Evolutionary conservation across 2,329 filamentous ascomycete genomes (phyloP).

Genomic region (Diaporthe vexans): DNA sequence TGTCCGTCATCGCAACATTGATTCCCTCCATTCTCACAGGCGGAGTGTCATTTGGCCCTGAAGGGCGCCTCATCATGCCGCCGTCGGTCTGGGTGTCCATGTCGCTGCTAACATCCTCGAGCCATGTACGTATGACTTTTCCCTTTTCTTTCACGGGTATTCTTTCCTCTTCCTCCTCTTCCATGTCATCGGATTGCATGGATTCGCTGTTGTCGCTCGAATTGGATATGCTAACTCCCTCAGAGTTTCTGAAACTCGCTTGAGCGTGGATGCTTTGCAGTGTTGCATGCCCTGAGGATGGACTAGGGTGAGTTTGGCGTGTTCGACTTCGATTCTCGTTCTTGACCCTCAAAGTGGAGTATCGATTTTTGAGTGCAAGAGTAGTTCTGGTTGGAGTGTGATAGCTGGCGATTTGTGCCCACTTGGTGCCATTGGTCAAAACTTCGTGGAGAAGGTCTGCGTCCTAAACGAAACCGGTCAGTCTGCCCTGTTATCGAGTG

Average conservation of each 20-base stretch:
- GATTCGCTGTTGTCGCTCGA: slow-evolving; percentile 10
- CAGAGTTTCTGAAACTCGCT: neutral
- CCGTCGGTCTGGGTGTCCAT: neutral
- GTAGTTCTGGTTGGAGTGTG: slow-evolving; percentile 47
- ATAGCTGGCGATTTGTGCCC: slow-evolving; percentile 46
- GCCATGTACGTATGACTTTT: slow-evolving; percentile 18
- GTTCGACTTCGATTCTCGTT: slow-evolving; percentile 12
- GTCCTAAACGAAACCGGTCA: slow-evolving; percentile 41
- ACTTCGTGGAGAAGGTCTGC: slow-evolving; percentile 43
- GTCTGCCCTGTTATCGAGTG: neutral
- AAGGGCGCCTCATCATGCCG: neutral
- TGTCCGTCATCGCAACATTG: slow-evolving; percentile 6
- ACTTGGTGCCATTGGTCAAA: slow-evolving; percentile 45
- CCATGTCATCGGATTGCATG: slow-evolving; percentile 3
- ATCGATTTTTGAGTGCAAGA: slow-evolving; percentile 47
- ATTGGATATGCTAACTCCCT: neutral
- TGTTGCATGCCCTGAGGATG: slow-evolving; percentile 22
- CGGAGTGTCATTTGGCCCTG: neutral
- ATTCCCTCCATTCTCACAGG: neutral
- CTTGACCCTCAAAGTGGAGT: slow-evolving; percentile 27
- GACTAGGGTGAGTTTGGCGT: slow-evolving; percentile 10
- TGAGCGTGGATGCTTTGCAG: slow-evolving; percentile 15
- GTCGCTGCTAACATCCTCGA: slow-evolving; percentile 5
- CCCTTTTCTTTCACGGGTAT: neutral
- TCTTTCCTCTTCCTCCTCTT: slow-evolving; percentile 16